These are phyloP conservation scores for Phytophthora ramorum DNA, from an alignment of 352 stramenopile species.

Conservation along the genomic window DNA sequence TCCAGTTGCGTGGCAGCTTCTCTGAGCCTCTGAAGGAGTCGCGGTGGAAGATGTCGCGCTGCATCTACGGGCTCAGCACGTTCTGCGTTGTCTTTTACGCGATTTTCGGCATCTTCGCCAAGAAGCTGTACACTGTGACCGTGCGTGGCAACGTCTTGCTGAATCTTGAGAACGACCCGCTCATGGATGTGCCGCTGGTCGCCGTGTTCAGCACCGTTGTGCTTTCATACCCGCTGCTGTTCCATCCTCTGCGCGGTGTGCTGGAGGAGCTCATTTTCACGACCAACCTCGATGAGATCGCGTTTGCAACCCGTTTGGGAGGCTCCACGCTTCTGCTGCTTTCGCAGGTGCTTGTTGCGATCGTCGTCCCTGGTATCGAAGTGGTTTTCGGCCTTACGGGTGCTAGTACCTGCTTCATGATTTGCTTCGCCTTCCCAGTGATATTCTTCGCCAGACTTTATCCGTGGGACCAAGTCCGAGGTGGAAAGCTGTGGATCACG, in stretches of 20 bases:
- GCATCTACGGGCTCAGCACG: conserved; percentile 53
- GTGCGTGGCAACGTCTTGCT: conserved; percentile 81
- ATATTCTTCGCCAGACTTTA: conserved; percentile 70
- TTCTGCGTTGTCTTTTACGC: conserved; percentile 75
- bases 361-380: conserved; percentile 69
- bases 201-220: conserved; percentile 76
- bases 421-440: conserved; percentile 78
- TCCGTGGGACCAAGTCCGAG: conserved; percentile 48
- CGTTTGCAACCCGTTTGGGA: conserved; percentile 58
- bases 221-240: conserved; percentile 79
- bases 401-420: conserved; percentile 72
- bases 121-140: conserved; percentile 61
- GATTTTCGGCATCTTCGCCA: conserved; percentile 55
- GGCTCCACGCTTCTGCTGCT: conserved; percentile 61
- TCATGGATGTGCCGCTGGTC: conserved; percentile 75
- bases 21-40: conserved; percentile 57
- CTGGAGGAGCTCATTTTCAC: conserved; percentile 68
- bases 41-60: conserved; percentile 57
- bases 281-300: conserved; percentile 49
- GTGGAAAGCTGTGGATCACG: conserved; percentile 44
- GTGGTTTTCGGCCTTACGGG: conserved; percentile 75
- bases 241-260: conserved; percentile 70
- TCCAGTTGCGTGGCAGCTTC: conserved; percentile 68
- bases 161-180: conserved; percentile 74
- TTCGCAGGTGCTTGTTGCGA: conserved; percentile 59